Percentiles rank a stretch among this genome's conserved stretches.
Evolutionary conservation across 148 eudicot genomes (phyloP).

Genomic region (Talinum fruticosum): DNA sequence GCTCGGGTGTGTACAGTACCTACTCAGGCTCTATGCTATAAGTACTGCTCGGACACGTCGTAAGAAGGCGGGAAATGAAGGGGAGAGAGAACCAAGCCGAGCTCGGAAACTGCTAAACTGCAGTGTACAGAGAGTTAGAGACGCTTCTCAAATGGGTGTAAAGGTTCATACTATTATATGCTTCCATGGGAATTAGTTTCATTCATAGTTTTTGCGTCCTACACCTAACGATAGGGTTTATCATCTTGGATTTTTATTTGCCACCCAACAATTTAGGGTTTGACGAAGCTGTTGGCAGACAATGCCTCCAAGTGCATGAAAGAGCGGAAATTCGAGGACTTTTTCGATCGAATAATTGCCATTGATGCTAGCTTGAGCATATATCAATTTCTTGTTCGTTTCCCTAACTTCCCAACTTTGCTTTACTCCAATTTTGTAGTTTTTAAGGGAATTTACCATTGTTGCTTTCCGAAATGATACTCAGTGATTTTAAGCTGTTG

Average conservation of each 20-base stretch:
- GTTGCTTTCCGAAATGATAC: too few relatives aligned
- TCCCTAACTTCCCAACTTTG: neutral
- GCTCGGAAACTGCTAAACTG: too few relatives aligned
- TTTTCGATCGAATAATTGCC: constrained; percentile 80
- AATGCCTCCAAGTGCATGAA: constrained; percentile 89
- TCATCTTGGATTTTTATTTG: neutral
- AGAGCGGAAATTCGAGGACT: constrained; percentile 96
- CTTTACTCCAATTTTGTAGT: neutral
- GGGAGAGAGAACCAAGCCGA: too few relatives aligned
- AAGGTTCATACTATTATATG: too few relatives aligned
- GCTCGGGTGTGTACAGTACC: too few relatives aligned
- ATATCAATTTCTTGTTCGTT: constrained; percentile 81
- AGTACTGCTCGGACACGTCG: too few relatives aligned
- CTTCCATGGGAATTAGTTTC: too few relatives aligned
- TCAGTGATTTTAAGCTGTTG: neutral
- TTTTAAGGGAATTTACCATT: neutral
- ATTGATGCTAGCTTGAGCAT: constrained; percentile 99
- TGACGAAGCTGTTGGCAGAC: constrained; percentile 90
- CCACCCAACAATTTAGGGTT: constrained; percentile 62
- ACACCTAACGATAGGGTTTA: constrained; percentile 5
- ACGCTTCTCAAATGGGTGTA: too few relatives aligned
- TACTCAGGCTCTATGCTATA: too few relatives aligned
- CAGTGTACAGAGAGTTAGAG: too few relatives aligned
- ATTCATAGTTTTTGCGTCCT: too few relatives aligned
- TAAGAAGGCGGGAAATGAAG: too few relatives aligned